phyloP scores from a whole-genome alignment of 257 asterid genomes.

The Cordia subcordata region DNA sequence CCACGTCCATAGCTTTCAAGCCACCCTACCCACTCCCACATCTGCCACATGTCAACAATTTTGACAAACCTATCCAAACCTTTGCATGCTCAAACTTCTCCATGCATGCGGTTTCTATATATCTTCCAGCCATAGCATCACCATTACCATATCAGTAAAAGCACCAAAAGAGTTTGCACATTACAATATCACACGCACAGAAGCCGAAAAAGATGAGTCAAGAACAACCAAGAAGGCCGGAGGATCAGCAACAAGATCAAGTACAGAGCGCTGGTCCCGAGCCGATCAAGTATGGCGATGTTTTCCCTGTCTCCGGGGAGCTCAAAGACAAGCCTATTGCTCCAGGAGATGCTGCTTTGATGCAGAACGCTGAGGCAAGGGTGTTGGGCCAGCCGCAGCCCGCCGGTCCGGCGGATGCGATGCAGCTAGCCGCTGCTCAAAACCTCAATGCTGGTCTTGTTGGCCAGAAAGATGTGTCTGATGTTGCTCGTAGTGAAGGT shows the following conservation, averaged over 20 bases:
- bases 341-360: constrained; percentile 67
- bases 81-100: no score
- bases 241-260: constrained; percentile 5
- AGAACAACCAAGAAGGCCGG: constrained; percentile 35
- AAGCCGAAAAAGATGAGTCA: constrained; percentile 41
- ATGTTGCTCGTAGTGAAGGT: constrained; percentile 32
- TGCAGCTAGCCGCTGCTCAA: constrained; percentile 54
- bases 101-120: no score
- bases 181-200: neutral
- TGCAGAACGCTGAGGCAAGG: constrained; percentile 54
- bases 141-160: no score
- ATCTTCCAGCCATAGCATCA: no score
- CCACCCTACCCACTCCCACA: no score
- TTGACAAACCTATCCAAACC: no score
- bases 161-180: no score
- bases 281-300: constrained; percentile 56
- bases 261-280: constrained; percentile 1
- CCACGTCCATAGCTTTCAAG: no score
- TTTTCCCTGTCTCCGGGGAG: constrained; percentile 48
- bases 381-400: constrained; percentile 43
- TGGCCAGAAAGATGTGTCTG: constrained; percentile 33
- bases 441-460: constrained; percentile 55
- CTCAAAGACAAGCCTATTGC: constrained; percentile 46
- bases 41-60: no score
- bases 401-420: constrained; percentile 55